Percentiles rank a stretch among this genome's conserved stretches.
Evolutionary conservation across 2,329 filamentous ascomycete genomes (phyloP).

Genomic region (Colletotrichum orbiculare): DNA sequence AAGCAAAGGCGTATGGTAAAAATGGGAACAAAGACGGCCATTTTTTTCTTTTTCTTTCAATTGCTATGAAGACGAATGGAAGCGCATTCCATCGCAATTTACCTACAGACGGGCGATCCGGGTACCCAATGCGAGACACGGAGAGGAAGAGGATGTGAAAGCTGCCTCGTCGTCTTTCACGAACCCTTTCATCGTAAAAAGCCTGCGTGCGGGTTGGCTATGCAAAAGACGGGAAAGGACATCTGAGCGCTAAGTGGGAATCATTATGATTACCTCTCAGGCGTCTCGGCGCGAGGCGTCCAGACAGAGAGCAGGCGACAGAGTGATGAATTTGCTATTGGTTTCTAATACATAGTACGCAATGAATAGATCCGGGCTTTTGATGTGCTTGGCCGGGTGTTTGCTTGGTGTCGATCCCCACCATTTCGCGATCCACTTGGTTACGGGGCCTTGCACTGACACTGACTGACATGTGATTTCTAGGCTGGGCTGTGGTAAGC

Average conservation of each 20-base stretch:
- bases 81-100: constrained; percentile 5
- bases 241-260: constrained; percentile 9
- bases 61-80: constrained; percentile 18
- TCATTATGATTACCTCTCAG: constrained; percentile 4
- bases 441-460: no score
- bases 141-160: constrained; percentile 14
- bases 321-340: constrained; percentile 31
- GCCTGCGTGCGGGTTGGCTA: constrained; percentile 11
- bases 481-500: no score
- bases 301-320: constrained; percentile 25
- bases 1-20: constrained; percentile 14
- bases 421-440: no score
- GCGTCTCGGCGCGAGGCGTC: constrained; percentile 22
- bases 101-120: not conserved
- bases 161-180: constrained; percentile 18
- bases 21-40: constrained; percentile 4
- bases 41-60: not conserved
- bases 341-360: constrained; percentile 31
- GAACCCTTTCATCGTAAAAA: constrained; percentile 6
- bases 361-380: constrained; percentile 33
- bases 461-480: constrained; percentile 1
- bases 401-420: no score
- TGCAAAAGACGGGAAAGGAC: not conserved
- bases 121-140: not conserved
- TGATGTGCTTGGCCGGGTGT: no score